phyloP scores from a whole-genome alignment of 805 yeast species.

The Saccharomycodes ludwigii region DNA sequence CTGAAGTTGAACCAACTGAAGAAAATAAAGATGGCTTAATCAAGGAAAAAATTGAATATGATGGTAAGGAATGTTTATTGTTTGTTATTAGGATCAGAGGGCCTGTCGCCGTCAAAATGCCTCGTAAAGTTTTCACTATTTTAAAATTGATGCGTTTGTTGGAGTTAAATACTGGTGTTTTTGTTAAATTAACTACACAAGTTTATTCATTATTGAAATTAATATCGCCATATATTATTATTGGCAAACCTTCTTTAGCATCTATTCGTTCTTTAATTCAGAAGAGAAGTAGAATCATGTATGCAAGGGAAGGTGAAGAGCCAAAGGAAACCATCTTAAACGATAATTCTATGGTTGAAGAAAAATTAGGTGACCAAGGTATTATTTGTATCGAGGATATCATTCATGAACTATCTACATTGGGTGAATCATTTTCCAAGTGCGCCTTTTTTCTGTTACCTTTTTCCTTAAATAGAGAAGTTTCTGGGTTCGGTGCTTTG shows the following conservation, averaged over 20 bases:
- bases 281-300: slow-evolving; percentile 55
- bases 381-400: slow-evolving; percentile 73
- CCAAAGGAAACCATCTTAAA: slow-evolving; percentile 40
- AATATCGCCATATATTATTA: slow-evolving; percentile 59
- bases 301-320: slow-evolving; percentile 16
- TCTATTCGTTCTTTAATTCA: slow-evolving; percentile 64
- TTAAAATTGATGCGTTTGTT: slow-evolving; percentile 49
- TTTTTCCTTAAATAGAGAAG: slow-evolving; percentile 55
- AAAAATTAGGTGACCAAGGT: slow-evolving; percentile 54
- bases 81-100: slow-evolving; percentile 60
- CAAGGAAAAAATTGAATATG: slow-evolving; percentile 24
- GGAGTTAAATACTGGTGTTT: slow-evolving; percentile 56
- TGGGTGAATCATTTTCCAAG: slow-evolving; percentile 53
- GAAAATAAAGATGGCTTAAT: slow-evolving; percentile 18
- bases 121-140: slow-evolving; percentile 48
- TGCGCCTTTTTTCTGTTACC: slow-evolving; percentile 57
- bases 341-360: slow-evolving; percentile 67
- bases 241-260: slow-evolving; percentile 63
- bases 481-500: slow-evolving; percentile 64
- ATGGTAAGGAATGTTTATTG: slow-evolving; percentile 37
- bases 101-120: slow-evolving; percentile 52
- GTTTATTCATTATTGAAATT: slow-evolving; percentile 53
- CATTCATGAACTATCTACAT: slow-evolving; percentile 51
- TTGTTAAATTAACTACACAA: slow-evolving; percentile 48
- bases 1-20: slow-evolving; percentile 13